These are phyloP conservation scores for Solanum sitiens DNA, from an alignment of 257 asterid species.

Conservation along the genomic window DNA sequence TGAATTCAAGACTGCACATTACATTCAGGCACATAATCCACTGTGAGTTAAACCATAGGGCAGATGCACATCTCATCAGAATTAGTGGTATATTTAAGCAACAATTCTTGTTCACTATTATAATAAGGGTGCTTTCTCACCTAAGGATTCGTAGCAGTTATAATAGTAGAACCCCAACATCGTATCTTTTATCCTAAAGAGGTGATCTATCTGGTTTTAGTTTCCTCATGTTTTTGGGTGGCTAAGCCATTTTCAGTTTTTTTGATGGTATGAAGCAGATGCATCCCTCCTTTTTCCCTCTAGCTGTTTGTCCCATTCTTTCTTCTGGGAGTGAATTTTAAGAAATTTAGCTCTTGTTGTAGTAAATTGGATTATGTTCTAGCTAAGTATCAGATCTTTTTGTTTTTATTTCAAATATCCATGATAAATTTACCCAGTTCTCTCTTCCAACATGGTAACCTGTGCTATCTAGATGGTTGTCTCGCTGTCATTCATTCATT, in stretches of 20 bases:
- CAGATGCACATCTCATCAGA: neutral
- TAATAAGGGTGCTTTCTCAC: neutral
- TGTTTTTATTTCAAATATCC: too few species aligned
- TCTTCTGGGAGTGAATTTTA: neutral
- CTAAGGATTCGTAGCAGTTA: neutral
- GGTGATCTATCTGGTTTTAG: neutral
- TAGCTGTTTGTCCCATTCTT: neutral
- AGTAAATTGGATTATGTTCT: neutral
- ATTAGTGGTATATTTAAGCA: neutral
- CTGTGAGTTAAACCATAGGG: neutral
- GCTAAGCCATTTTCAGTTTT: neutral
- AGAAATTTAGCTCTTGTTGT: neutral
- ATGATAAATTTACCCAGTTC: neutral
- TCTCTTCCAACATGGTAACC: neutral
- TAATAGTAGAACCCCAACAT: neutral
- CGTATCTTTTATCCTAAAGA: neutral
- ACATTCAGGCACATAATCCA: neutral
- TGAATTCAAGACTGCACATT: neutral
- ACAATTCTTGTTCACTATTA: neutral
- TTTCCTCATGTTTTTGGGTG: neutral
- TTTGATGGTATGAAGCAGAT: neutral
- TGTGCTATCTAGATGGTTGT: neutral
- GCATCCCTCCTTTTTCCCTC: neutral
- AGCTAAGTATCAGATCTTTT: neutral
- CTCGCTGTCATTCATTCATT: too few species aligned